Evolutionary conservation across 2,329 filamentous ascomycete species (phyloP).

Genomic region (Leptographium flavum): DNA sequence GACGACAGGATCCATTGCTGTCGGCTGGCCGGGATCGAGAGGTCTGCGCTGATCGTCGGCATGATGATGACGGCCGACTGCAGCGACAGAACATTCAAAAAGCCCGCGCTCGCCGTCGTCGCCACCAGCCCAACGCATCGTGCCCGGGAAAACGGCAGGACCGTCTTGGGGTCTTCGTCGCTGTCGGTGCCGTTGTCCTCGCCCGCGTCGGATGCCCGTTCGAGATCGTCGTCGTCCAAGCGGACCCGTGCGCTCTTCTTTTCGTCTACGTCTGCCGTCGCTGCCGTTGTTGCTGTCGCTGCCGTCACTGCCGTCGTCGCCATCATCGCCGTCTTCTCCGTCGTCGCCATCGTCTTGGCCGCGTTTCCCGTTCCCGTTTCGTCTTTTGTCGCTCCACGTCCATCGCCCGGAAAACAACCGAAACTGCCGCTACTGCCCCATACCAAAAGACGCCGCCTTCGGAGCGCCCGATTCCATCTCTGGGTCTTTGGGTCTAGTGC

Average conservation of each 20-base stretch:
- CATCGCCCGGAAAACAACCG: no score
- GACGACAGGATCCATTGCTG: slow-evolving; percentile 53
- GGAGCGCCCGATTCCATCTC: no score
- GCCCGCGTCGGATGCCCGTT: background rate
- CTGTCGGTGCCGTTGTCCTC: background rate
- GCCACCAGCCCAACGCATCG: slow-evolving; percentile 37
- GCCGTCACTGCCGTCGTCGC: no score
- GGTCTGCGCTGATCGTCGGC: slow-evolving; percentile 39
- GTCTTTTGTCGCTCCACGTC: no score
- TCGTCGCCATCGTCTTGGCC: slow-evolving; percentile 67
- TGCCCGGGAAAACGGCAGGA: slow-evolving; percentile 23
- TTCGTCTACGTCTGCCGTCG: no score
- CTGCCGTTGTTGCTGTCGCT: no score
- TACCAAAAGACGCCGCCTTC: no score
- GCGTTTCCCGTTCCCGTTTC: slow-evolving; percentile 57
- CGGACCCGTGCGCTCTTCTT: no score
- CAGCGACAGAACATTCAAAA: slow-evolving; percentile 40
- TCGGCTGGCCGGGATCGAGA: slow-evolving; percentile 40
- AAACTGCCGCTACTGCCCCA: no score
- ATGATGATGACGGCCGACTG: slow-evolving; percentile 47
- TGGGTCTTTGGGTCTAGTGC: no score
- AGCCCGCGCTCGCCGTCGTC: slow-evolving; percentile 38
- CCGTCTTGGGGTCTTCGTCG: background rate
- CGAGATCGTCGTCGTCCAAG: background rate
- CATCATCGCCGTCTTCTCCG: slow-evolving; percentile 55